Percentiles rank a stretch among this genome's conserved stretches.
Evolutionary conservation across 306 rosid genomes (phyloP).

Genomic region (Herpetospermum pedunculosum): DNA sequence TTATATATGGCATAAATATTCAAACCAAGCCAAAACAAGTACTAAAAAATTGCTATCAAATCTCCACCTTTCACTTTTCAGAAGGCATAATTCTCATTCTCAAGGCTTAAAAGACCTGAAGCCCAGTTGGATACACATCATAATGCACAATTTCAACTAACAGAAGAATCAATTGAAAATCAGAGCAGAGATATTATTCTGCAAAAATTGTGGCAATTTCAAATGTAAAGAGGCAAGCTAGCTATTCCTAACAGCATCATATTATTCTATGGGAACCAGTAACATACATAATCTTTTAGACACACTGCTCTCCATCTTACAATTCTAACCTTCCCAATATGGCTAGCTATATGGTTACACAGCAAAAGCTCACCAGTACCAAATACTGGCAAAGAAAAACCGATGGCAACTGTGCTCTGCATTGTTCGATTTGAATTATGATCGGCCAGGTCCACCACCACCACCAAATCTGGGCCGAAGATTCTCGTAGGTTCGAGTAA

Average conservation of each 20-base stretch:
- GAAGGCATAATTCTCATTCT: neutral
- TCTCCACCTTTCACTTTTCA: neutral
- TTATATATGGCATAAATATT: neutral
- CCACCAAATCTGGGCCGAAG: conserved; percentile 26
- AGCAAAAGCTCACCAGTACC: neutral
- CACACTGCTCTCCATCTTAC: neutral
- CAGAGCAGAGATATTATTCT: neutral
- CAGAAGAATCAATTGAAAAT: neutral
- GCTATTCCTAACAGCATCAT: neutral
- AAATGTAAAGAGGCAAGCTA: neutral
- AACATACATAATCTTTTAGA: neutral
- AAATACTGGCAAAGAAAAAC: neutral
- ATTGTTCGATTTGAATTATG: neutral
- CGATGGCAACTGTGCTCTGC: neutral
- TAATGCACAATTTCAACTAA: neutral
- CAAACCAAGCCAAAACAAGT: neutral
- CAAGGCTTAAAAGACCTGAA: neutral
- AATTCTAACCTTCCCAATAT: neutral
- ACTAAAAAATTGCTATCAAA: neutral
- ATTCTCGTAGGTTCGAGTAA: conserved; percentile 27
- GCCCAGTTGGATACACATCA: neutral
- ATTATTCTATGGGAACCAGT: neutral
- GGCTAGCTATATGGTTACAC: neutral
- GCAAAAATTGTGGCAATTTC: neutral
- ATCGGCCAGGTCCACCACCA: conserved; percentile 17